phyloP scores from a whole-genome alignment of 2,329 filamentous ascomycete species.

The Trichoderma koningii region DNA sequence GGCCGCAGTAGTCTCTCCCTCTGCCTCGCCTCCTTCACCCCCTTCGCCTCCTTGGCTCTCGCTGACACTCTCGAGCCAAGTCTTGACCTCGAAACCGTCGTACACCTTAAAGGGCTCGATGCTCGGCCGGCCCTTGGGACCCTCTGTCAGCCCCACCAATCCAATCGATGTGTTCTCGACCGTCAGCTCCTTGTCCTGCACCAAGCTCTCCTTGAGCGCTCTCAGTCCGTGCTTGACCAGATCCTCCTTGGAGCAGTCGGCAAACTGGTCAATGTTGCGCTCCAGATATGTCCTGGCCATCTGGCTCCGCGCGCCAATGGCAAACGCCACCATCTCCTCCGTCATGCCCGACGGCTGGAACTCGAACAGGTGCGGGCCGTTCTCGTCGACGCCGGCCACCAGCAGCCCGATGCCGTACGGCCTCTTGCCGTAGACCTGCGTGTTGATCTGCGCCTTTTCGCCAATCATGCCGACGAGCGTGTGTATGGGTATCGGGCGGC shows the following conservation, averaged over 20 bases:
- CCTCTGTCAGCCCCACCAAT: slow-evolving; percentile 66
- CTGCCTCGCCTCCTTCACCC: slow-evolving; percentile 39
- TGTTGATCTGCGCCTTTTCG: slow-evolving; percentile 96
- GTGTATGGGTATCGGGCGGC: slow-evolving; percentile 86
- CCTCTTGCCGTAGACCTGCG: slow-evolving; percentile 93
- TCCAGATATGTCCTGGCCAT: slow-evolving; percentile 98
- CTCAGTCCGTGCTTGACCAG: slow-evolving; percentile 86
- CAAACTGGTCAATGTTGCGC: slow-evolving; percentile 83
- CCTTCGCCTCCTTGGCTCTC: slow-evolving; percentile 50
- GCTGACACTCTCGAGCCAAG: slow-evolving; percentile 77
- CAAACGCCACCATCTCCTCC: slow-evolving; percentile 95
- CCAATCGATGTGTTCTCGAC: slow-evolving; percentile 95
- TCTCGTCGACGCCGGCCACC: slow-evolving; percentile 90
- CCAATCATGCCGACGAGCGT: slow-evolving; percentile 90
- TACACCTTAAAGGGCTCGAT: slow-evolving; percentile 86
- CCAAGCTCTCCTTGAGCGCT: slow-evolving; percentile 91
- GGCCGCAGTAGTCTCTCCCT: slow-evolving; percentile 38
- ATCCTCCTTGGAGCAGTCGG: slow-evolving; percentile 74
- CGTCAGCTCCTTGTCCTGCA: slow-evolving; percentile 96
- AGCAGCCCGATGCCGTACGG: slow-evolving; percentile 94
- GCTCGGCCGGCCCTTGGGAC: slow-evolving; percentile 48
- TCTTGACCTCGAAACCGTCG: slow-evolving; percentile 83
- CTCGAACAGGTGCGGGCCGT: slow-evolving; percentile 94
- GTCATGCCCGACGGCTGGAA: slow-evolving; percentile 97
- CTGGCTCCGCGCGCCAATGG: slow-evolving; percentile 92